Evolutionary conservation across 2,329 filamentous ascomycete species (phyloP).

Genomic region (Fusarium austroafricanum): DNA sequence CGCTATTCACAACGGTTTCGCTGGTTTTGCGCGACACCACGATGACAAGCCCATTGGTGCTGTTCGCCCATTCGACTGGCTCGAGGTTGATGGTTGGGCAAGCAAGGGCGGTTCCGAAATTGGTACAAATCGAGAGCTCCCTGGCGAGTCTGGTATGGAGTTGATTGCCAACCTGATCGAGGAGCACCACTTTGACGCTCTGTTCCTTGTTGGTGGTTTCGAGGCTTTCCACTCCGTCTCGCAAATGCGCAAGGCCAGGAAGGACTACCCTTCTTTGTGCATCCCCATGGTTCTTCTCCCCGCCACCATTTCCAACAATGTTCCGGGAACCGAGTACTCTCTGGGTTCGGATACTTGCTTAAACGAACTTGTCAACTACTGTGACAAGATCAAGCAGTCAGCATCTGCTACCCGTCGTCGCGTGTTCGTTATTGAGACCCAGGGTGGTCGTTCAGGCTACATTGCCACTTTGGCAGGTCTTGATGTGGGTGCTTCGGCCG

Average conservation of each 20-base stretch:
- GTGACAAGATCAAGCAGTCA: conserved; percentile 97
- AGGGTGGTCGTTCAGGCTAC: conserved; percentile 94
- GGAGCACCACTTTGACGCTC: conserved; percentile 87
- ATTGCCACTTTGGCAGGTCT: conserved; percentile 91
- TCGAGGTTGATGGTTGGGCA: conserved; percentile 95
- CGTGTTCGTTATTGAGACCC: conserved; percentile 98
- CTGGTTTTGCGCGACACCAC: conserved; percentile 91
- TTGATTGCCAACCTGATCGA: conserved; percentile 85
- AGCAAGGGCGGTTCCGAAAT: conserved; percentile 98
- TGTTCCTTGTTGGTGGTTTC: conserved; percentile 94
- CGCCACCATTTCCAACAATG: conserved; percentile 99
- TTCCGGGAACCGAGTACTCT: conserved; percentile 96
- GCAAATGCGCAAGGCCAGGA: conserved; percentile 83
- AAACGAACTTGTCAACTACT: conserved; percentile 94
- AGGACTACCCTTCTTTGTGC: conserved; percentile 84
- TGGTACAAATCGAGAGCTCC: conserved; percentile 94
- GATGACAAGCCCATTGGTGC: conserved; percentile 83
- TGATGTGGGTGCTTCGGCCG: conserved; percentile 89
- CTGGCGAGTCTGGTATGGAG: conserved; percentile 85
- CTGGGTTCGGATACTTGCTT: conserved; percentile 96
- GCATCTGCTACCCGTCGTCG: conserved; percentile 92
- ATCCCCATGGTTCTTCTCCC: conserved; percentile 93
- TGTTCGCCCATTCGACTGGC: conserved; percentile 88
- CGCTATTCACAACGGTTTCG: conserved; percentile 96
- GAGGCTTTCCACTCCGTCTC: conserved; percentile 95